A percentile compares a stretch with the other conserved stretches of the same genome.
Evolutionary conservation across 345 rosid genomes (phyloP).

Genomic region (Acer campestre): DNA sequence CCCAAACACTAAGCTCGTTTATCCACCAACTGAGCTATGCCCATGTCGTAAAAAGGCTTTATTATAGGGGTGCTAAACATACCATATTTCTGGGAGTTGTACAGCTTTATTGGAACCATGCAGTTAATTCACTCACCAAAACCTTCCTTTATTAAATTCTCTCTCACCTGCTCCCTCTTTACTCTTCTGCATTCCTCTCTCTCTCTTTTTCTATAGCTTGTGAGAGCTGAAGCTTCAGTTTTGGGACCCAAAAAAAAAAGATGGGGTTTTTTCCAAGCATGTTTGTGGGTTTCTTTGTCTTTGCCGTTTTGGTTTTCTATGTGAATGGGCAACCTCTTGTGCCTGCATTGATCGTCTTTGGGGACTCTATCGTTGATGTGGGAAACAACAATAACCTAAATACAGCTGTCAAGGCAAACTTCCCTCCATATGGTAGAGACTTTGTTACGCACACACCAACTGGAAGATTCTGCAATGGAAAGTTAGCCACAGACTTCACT

Average conservation of each 20-base stretch:
- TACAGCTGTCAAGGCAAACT: slow-evolving; percentile 71
- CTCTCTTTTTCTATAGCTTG: too few species aligned
- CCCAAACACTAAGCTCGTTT: too few species aligned
- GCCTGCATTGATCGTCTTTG: slow-evolving; percentile 81
- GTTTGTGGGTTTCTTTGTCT: slow-evolving; percentile 19
- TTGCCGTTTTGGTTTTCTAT: slow-evolving; percentile 30
- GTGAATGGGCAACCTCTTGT: slow-evolving; percentile 63
- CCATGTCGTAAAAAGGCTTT: too few species aligned
- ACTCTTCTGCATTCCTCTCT: too few species aligned
- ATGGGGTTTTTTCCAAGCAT: slow-evolving; percentile 31
- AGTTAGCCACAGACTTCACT: slow-evolving; percentile 75
- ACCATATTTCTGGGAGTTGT: too few species aligned
- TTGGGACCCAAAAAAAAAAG: background rate
- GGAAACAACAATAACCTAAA: slow-evolving; percentile 83
- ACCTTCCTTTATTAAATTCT: too few species aligned
- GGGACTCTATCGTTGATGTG: slow-evolving; percentile 87
- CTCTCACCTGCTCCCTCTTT: too few species aligned
- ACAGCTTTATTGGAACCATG: too few species aligned
- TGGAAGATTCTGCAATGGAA: slow-evolving; percentile 93
- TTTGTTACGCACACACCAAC: slow-evolving; percentile 68
- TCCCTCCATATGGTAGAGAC: slow-evolving; percentile 95
- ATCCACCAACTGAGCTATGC: too few species aligned
- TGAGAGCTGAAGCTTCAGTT: too few species aligned
- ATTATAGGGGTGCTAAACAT: too few species aligned
- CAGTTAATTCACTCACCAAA: too few species aligned